phyloP scores from a whole-genome alignment of 2,329 filamentous ascomycete genomes.

The Scopulariopsis brevicaulis region DNA sequence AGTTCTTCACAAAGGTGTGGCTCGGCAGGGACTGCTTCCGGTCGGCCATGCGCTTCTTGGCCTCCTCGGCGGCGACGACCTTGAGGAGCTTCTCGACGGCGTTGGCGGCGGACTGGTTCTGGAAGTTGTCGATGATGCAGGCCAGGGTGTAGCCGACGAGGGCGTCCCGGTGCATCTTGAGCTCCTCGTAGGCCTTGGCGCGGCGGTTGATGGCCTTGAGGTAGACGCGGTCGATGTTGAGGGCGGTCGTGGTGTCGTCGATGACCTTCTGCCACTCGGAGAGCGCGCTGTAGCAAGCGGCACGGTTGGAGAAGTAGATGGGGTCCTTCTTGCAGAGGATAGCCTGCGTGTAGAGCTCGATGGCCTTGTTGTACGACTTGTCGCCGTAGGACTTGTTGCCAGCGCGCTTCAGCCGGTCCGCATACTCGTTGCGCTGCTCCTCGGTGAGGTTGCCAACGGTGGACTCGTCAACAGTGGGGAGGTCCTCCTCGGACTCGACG shows the following conservation, averaged over 20 bases:
- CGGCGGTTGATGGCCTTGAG: constrained; percentile 95
- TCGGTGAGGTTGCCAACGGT: constrained; percentile 37
- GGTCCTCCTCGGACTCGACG: constrained; percentile 51
- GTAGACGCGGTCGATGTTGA: constrained; percentile 89
- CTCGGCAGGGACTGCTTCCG: constrained; percentile 83
- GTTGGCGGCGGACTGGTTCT: constrained; percentile 78
- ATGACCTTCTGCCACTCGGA: constrained; percentile 92
- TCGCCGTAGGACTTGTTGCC: constrained; percentile 94
- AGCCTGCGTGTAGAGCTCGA: constrained; percentile 89
- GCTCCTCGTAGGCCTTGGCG: constrained; percentile 92
- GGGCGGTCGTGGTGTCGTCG: constrained; percentile 89
- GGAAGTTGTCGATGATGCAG: constrained; percentile 97
- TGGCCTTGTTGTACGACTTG: constrained; percentile 89
- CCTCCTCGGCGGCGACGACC: constrained; percentile 93
- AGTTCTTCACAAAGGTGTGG: constrained; percentile 95
- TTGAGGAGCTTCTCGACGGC: constrained; percentile 89
- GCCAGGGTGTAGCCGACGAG: constrained; percentile 96
- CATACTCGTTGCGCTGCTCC: constrained; percentile 74
- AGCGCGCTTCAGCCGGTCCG: constrained; percentile 83
- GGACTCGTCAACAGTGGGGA: constrained; percentile 56
- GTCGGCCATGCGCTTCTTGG: constrained; percentile 77
- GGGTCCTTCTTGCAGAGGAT: constrained; percentile 96
- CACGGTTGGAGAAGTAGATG: constrained; percentile 97
- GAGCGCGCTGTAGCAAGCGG: constrained; percentile 92
- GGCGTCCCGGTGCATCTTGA: constrained; percentile 83